phyloP scores from a whole-genome alignment of 192 early-diverging fungal genomes.

The Coemansia sp. region DNA sequence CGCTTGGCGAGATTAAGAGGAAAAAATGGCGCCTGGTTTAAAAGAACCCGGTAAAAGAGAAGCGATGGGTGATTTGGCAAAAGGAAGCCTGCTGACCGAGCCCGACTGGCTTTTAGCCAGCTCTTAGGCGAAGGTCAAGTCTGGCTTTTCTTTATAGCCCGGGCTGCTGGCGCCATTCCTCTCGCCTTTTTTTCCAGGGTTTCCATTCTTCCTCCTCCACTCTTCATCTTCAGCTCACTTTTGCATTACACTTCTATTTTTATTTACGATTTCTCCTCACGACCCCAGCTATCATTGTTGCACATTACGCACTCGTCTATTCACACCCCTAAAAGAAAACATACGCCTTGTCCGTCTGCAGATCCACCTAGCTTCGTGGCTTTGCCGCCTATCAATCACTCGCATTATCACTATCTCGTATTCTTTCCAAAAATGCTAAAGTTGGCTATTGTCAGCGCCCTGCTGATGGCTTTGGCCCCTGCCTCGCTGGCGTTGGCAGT shows the following conservation, averaged over 20 bases:
- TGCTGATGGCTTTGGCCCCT: slow-evolving; percentile 1
- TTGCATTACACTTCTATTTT: not conserved
- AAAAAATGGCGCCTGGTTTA: not conserved
- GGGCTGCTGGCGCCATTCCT: not conserved
- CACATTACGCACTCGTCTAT: not conserved
- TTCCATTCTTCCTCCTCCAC: not conserved
- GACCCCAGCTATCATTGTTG: not conserved
- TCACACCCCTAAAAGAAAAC: not conserved
- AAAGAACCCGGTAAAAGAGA: slow-evolving; percentile 9
- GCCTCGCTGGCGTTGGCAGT: not conserved
- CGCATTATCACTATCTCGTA: not conserved
- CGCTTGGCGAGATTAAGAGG: not conserved
- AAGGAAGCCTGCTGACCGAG: slow-evolving; percentile 1
- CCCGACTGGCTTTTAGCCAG: not conserved
- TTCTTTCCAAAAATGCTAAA: slow-evolving; percentile 2
- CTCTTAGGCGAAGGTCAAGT: not conserved
- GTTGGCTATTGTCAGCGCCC: not conserved
- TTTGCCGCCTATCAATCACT: not conserved
- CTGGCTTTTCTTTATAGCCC: slow-evolving; percentile 5
- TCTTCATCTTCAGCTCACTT: not conserved
- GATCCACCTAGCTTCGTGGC: not conserved
- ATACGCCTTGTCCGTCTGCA: too few relatives aligned
- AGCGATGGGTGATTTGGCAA: not conserved
- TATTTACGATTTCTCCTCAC: not conserved
- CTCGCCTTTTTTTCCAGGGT: not conserved